Base-by-base conservation (phyloP, 1,284 basidiomycete genomes). In the Ustilago trichophora region DNA sequence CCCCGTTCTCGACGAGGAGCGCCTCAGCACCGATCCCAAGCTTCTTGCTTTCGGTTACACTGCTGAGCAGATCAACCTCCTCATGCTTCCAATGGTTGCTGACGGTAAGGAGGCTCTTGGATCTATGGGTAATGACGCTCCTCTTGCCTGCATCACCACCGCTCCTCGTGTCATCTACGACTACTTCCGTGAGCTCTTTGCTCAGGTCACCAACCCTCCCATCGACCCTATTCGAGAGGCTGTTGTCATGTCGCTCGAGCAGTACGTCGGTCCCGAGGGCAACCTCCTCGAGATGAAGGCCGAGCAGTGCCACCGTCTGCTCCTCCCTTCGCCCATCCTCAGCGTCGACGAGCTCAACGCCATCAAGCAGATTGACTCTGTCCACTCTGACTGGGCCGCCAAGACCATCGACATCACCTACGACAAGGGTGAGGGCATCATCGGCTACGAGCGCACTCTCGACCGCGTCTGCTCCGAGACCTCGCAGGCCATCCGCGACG, bases 201-300 rank as follows among this genome's bases (percentile, higher is more conserved):
- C 77, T 44, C 77, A 79, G 65, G 77, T 79, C 51, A 79, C 77
- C 62, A 79, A 79, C 66, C 77, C 77, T 45, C 77, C 77, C 24
- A 79, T 79, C 46, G 77, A 79, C 62, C 77, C 77, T 21, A 79
- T 79, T 36, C 77, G 77, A 43, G 77, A 79, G 64, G 53, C 76
- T 9, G 63, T 79, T 37, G 77, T 79, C 69, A 79, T 79, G 77
- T 78, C 76, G 40, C 70, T 79, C 44, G 76, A 77, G 49, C 74
- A 77, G 59, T 78, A 77, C 53, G 68, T 79, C 27, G 77, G 77
- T 32, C 77, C 77, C 15, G 76, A 79, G 65, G 77, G 77, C 42
- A 79, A 79, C 60, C 54, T 79, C 18, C 72, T 79, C 33, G 77
- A 76, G 57, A 78, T 78, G 76, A 62, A 64, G 48, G 54, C 71